Conservation (phyloP, 179 eudicot genomes). For the Drosera spatulata region DNA sequence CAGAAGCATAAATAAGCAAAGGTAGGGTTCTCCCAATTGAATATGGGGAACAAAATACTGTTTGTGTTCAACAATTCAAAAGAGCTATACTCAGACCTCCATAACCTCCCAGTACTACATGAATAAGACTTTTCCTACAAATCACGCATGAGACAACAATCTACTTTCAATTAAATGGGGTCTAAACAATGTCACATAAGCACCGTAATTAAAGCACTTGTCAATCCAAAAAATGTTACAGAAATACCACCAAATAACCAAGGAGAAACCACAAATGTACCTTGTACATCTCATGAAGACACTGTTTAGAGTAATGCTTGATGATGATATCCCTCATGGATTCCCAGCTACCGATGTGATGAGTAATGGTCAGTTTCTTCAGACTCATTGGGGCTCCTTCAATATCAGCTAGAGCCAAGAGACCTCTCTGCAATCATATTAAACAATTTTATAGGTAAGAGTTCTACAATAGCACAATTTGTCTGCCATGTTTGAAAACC, state of each 20-base stretch:
- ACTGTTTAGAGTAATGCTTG: slow-evolving; percentile 74
- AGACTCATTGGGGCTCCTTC: slow-evolving; percentile 88
- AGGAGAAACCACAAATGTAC: slow-evolving; percentile 19
- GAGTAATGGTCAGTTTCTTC: slow-evolving; percentile 48
- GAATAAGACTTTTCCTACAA: no score
- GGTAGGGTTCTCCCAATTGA: no score
- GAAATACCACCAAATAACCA: neutral
- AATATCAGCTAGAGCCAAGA: slow-evolving; percentile 92
- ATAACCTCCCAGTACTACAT: no score
- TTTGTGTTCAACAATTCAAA: no score
- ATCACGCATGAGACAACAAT: neutral
- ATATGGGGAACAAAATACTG: no score
- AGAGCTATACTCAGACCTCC: no score
- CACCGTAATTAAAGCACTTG: neutral
- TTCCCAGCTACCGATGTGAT: slow-evolving; percentile 95
- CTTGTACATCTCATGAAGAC: slow-evolving; percentile 97
- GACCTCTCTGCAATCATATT: slow-evolving; percentile 53
- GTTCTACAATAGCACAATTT: neutral
- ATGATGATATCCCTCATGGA: slow-evolving; percentile 70
- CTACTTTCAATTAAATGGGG: neutral
- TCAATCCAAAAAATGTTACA: neutral
- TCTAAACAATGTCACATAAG: no score
- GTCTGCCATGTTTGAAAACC: no score
- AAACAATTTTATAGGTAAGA: neutral
- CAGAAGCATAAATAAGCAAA: no score